Evolutionary conservation across 2,329 filamentous ascomycete genomes (phyloP), one percentile per base, ranked within the genome.

Genomic region (Hypoxylon sp.): DNA sequence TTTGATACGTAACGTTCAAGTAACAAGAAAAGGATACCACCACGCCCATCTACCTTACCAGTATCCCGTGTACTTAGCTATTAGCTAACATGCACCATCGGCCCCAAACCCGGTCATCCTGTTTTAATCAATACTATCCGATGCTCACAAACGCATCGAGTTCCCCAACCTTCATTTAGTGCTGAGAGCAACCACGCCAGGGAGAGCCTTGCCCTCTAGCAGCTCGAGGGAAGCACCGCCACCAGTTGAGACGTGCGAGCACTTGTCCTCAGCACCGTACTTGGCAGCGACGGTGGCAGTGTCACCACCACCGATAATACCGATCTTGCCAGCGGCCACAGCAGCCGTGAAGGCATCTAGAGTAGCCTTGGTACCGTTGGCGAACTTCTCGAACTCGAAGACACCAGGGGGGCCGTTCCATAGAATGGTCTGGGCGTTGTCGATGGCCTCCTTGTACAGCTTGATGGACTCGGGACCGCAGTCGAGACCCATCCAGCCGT

Each of bases 331-430:
- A 69, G 85, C 88, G 82, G 93, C 86, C 67, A 92, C 92, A 68
- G 92, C 96, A 24, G 87, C 87, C 59, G 98, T 94, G 59, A 91
- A 94, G 63, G 94, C 93, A 78, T 98, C 93, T 75, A 99, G 90
- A 54, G 93, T 97, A 70, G 90, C 87, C 89, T 97, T 97, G 78
- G 96, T 99, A 76, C 94, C 96, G 71, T 87, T 91, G 78, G 94
- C 93, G 81, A 99, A 99, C 80, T 92, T 91, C 70, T 98, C 93
- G 79, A 98, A 92, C 88, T 99, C 96, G 78, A 99, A 99, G 75
- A 99, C 96, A 82, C 96, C 96, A 14, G 95, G 91, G 61, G 96
- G 96, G 63, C 96, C 96, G 86, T 99, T 99, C 96, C 96, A 99
- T 72, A 99, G 92, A 81, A 99, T 98, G 63, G 96, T 99, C 88